Evolutionary conservation across 2,329 filamentous ascomycete species (phyloP), one percentile per base, ranked within the genome.

Genomic region (Grosmannia serpens): DNA sequence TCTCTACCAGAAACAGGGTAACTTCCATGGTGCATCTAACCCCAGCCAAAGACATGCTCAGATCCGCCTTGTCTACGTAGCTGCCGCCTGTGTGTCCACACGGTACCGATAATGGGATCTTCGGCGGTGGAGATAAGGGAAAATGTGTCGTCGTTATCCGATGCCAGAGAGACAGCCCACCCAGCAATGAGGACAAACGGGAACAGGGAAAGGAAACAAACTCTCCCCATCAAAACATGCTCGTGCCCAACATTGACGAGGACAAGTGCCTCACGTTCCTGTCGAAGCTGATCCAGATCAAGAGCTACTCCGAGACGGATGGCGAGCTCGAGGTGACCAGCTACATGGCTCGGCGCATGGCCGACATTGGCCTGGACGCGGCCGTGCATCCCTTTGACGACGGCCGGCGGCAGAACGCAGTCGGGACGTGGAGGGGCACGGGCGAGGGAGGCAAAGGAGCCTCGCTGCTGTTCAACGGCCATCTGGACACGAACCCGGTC

Each of bases 401-500:
- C 15, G 62, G 60, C 24, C 62, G 53, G 50, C 61, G 66, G 15
- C 65, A 67, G 44, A 67, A 67, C 47, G 65, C 59, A 10, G 55
- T 67, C 10, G 66, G 64, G 2, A 55, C 60, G 17, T 67, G 65
- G 66, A 58, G 56, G 33, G 64, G 61, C 46, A 47, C 51, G 9
- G 26, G 38, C 20, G 62, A 62, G 33, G 9, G 17, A 10, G 13
- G 53, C 53, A 6, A 44, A 47, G 38, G n/a, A 47, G 33, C 11
- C 59, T 67, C 1, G n/a, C n/a, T n/a, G n/a, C 55, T 68, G 2
- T 68, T 67, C 62, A 68, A 68, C 50, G 67, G 67, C 44, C 67
- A 68, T 46, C 58, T 68, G 7, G 67, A 68, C 58, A 67, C 65
- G 6, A 67, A 68, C 55, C 67, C 66, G 26, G 66, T 68, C 38